These are phyloP conservation scores for Phytophthora ramorum DNA, from an alignment of 352 stramenopile genomes.

Conservation along the genomic window DNA sequence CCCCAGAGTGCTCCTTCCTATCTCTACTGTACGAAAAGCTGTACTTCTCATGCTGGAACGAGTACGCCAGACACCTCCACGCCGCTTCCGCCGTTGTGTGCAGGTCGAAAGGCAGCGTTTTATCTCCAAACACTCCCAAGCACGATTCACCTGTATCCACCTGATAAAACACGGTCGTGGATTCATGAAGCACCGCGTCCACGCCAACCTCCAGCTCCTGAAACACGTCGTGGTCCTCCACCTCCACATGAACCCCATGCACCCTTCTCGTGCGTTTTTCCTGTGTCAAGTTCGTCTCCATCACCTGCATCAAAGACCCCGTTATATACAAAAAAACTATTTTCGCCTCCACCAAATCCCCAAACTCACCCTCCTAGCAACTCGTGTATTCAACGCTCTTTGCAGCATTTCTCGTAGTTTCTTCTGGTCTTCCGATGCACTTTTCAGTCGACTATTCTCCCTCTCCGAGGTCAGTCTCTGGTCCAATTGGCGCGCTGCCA, in stretches of 20 bases:
- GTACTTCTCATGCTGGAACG: slow-evolving; percentile 46
- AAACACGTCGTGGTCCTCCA: slow-evolving; percentile 40
- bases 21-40: slow-evolving; percentile 41
- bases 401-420: slow-evolving; percentile 43
- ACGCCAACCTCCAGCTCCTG: slow-evolving; percentile 39
- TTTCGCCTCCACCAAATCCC: not conserved
- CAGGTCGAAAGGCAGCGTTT: slow-evolving; percentile 53
- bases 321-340: not conserved
- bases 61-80: slow-evolving; percentile 49
- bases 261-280: slow-evolving; percentile 39
- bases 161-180: slow-evolving; percentile 42
- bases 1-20: slow-evolving; percentile 9
- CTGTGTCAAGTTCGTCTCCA: slow-evolving; percentile 33
- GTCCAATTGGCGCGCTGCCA: slow-evolving; percentile 42
- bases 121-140: slow-evolving; percentile 50
- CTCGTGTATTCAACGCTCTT: slow-evolving; percentile 39
- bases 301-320: slow-evolving; percentile 18
- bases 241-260: slow-evolving; percentile 29
- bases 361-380: slow-evolving; percentile 32
- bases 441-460: slow-evolving; percentile 41
- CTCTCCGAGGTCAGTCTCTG: slow-evolving; percentile 35
- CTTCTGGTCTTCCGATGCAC: slow-evolving; percentile 35
- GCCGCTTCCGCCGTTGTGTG: slow-evolving; percentile 40
- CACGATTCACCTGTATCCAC: slow-evolving; percentile 23
- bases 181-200: slow-evolving; percentile 50